Base-by-base conservation (phyloP, 495 filamentous ascomycete genomes). In the Recurvomyces mirabilis region DNA sequence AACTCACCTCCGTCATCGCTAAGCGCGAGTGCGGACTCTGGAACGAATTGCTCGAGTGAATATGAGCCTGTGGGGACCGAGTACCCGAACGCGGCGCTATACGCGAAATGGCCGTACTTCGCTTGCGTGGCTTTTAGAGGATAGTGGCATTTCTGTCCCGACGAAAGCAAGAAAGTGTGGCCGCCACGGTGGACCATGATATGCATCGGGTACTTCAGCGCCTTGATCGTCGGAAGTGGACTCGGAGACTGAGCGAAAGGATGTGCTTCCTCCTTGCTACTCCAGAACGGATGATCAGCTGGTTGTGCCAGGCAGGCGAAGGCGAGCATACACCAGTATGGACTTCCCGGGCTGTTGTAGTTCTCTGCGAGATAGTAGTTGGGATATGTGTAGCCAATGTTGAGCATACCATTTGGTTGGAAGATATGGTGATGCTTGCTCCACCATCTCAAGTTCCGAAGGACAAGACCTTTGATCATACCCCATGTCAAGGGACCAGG, bases 331-430 rank as follows among this genome's bases (percentile, higher is more conserved):
- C 78, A 79, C 82, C 82, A 87, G 60, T 84, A 85, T 46, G 81
- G 67, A 10, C 64, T 75, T 10, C 73, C 81, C 0, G 82, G 80
- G 9, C 76, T 81, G 64, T 87, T 88, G 64, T 87, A 88, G 58
- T 85, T 85, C 66, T 88, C 80, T 3, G 78, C 75, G 51, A 82
- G 65, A 55, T 81, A 86, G 73, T 81, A 82, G 57, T 85, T 87
- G 5, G 79, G 77, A 53, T 85, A 88, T 0, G 72, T 77, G 54
- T 84, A 88, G 43, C 83, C 82, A 31, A 88, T 77, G 12, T 75
- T 84, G 35, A 86, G 63, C 14, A 81, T 84, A 14, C 81, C 83
- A 39, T 79, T 77, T 3, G 74, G 65, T 39, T 74, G 76, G 70
- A 83, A 86, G 26, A 87, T 86, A 52, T 82, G 70, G 14, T 68